phyloP scores from a whole-genome alignment of 163 green algal genomes.

The Coccomyxa subellipsoidea region DNA sequence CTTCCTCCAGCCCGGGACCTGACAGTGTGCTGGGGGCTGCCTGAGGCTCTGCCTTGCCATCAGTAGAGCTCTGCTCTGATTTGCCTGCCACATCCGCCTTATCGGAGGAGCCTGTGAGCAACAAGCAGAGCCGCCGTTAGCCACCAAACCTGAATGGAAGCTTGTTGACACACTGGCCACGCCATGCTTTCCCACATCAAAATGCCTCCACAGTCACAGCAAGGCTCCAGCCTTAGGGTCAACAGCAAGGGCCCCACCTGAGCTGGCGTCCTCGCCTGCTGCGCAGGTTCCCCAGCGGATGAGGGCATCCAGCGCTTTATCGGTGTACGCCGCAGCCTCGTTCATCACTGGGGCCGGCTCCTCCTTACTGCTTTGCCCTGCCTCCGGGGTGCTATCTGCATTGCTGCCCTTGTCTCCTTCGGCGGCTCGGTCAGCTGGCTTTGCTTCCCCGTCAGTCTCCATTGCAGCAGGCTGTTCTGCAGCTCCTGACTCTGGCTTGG shows the following conservation, averaged over 20 bases:
- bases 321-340: background rate
- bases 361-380: background rate
- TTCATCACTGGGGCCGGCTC: background rate
- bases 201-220: too few species aligned
- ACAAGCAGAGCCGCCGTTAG: too few species aligned
- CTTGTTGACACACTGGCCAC: too few species aligned
- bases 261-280: background rate
- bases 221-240: too few species aligned
- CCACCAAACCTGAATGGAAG: too few species aligned
- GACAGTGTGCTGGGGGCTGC: too few species aligned
- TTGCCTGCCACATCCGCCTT: background rate
- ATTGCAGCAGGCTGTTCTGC: background rate
- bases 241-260: background rate
- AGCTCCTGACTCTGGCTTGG: background rate
- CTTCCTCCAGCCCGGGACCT: conserved; percentile 25
- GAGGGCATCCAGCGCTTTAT: background rate
- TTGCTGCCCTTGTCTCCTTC: background rate
- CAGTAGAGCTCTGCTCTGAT: background rate
- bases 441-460: background rate
- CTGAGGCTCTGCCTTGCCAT: background rate
- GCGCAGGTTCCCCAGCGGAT: background rate
- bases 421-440: background rate
- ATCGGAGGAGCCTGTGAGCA: background rate
- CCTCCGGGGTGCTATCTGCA: background rate
- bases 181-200: too few species aligned